A percentile compares a stretch with the other conserved stretches of the same genome.
Evolutionary conservation across 139 green algal species (phyloP).

Genomic region (Chlorella vulgaris): DNA sequence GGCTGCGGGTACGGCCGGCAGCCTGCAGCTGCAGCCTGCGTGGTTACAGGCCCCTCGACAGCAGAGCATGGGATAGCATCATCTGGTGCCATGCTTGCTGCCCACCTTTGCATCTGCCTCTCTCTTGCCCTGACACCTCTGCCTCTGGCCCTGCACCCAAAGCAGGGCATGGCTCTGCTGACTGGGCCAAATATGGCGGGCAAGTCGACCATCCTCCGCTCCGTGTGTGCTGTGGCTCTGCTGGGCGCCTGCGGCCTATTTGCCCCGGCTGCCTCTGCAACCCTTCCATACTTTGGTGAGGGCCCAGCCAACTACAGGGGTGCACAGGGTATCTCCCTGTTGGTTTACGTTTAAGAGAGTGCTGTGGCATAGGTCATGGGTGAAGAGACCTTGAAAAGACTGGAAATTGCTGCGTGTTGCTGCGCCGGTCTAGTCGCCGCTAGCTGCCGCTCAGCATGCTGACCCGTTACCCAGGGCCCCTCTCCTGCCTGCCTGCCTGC

Average conservation of each 20-base stretch:
- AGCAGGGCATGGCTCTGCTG: conserved; percentile 76
- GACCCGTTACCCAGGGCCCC: not conserved
- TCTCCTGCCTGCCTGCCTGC: not conserved
- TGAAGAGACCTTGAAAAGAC: too few species aligned
- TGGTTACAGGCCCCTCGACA: too few species aligned
- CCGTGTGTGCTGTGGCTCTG: conserved; percentile 71
- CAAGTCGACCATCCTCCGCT: conserved; percentile 91
- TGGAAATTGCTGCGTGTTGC: too few species aligned
- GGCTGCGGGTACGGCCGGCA: not conserved
- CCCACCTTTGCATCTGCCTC: not conserved
- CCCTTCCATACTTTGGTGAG: conserved; percentile 21
- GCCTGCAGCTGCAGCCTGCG: too few species aligned
- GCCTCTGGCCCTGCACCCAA: not conserved
- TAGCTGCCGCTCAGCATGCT: too few species aligned
- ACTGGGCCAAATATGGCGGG: conserved; percentile 95
- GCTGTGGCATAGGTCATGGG: too few species aligned
- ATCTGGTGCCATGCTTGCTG: not conserved
- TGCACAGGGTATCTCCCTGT: too few species aligned
- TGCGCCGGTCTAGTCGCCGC: too few species aligned
- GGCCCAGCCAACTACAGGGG: not conserved
- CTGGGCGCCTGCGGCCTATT: conserved; percentile 83
- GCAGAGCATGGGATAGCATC: too few species aligned
- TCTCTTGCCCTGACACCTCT: too few species aligned
- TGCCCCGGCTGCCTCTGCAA: not conserved
- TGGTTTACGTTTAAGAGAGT: too few species aligned